Evolutionary conservation across 2,329 filamentous ascomycete genomes (phyloP), one percentile per base, ranked within the genome.

Genomic region (Pseudocercospora musae): DNA sequence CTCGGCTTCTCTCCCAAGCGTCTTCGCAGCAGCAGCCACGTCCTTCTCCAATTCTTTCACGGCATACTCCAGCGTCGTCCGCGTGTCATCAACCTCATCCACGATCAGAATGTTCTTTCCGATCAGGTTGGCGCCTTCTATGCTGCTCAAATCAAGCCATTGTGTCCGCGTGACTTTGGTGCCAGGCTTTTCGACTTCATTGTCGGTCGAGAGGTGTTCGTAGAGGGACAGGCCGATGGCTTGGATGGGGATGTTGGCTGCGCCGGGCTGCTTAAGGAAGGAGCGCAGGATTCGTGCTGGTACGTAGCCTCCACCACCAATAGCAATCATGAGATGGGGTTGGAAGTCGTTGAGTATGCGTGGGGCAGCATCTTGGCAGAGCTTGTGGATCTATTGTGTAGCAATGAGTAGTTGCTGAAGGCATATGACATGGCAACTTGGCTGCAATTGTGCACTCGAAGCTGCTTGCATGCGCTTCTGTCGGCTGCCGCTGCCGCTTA

Each of bases 161-260:
- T 99, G 95, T 42, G 95, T 98, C 71, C 95, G 90, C 46, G 92
- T 98, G 71, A 99, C 95, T 81, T 96, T 95, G 69, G 91, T 97
- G 69, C 94, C 94, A 48, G 90, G 89, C 66, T 84, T 80, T 80
- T 99, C 95, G 73, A 91, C 83, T 60, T 75, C 68, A 2, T 68
- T 65, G 63, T 76, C 73, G 27, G 84, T 82, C 63, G 81, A 81
- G 56, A 98, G 89, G 66, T 87, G 84, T 81, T 99, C 95, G 83
- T 99, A 99, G 60, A 99, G 88, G 21, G 94, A 98, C 68, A 99
- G 89, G 54, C 95, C 95, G 77, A 99, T 99, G 68, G 95, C 95
- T 84, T 99, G 95, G 79, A 99, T 99, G 70, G 95, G 94, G 74
- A 99, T 99, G 82, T 99, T 99, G 79, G 92, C 88, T 66, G 83